Base-by-base conservation (phyloP, 345 rosid species). In the Noccaea bulbosa region DNA sequence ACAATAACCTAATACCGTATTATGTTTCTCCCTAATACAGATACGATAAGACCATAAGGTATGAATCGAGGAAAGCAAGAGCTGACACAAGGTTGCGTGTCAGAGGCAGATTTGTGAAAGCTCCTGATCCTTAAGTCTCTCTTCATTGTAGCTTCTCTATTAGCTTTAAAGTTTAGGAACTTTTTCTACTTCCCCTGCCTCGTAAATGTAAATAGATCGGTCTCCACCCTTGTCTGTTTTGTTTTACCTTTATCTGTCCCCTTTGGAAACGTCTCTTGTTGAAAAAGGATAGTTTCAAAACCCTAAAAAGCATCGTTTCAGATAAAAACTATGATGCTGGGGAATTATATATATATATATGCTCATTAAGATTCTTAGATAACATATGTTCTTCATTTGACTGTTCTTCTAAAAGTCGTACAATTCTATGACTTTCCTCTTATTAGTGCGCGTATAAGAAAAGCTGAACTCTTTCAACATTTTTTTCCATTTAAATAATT, bases 61-160 rank as follows among this genome's bases (percentile, higher is more conserved):
- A 93, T 33, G 98, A 89, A 83, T 87, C 98, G 3, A 87, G 98
- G 83, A 93, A 91, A 82, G 92, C 91, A 27, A 85, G 97, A 79
- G 99, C 99, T 43, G 99, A 89, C 41, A 89, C 95, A 0, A 89
- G 97, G 83, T 84, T 85, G 79, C 87, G 98, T 49, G 95, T 91
- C 20, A 91, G 83, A 78, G 98, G 97, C 69, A 81, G 97, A 70
- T 94, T 94, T 72, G 99, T 91, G 79, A 94, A 91, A 85, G 87
- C 84, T 66, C 61, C 80, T 55, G 88, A 72, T 81, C 80, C 59
- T 32, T 47, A 30, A 76, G 37, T 43, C 53, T 70, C 65, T 35
- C 65, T 35, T 35, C 51, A 24, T 20, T 20, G 16, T 75, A 51
- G 62, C 15, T 61, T 20, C 16, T 33, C 24, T 44, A 43, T 44